phyloP scores from a whole-genome alignment of 139 green algal species.

The Closterium sp. region DNA sequence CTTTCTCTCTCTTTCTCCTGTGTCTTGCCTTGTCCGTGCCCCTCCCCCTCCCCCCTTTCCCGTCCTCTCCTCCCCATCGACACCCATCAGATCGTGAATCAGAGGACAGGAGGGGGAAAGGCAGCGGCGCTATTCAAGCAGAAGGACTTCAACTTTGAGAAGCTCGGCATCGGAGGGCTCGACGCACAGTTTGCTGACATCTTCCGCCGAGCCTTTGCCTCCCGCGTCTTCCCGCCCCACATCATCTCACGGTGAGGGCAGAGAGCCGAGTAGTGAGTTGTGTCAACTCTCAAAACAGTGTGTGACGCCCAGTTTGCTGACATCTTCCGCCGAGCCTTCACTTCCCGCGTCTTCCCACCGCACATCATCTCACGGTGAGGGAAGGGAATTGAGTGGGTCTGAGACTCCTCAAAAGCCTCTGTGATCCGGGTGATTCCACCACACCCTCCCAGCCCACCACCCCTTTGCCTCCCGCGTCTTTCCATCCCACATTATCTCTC shows the following conservation, averaged over 20 bases:
- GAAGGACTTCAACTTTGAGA: slow-evolving; percentile 94
- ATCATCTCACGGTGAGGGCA: slow-evolving; percentile 18
- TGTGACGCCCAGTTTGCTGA: slow-evolving; percentile 86
- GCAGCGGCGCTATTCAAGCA: slow-evolving; percentile 81
- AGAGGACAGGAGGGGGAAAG: slow-evolving; percentile 53
- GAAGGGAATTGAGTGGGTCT: too few species aligned
- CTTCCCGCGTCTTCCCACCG: slow-evolving; percentile 88
- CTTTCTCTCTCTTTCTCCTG: neutral
- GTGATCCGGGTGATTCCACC: too few species aligned
- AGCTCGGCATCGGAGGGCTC: slow-evolving; percentile 95
- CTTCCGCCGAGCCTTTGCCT: slow-evolving; percentile 95
- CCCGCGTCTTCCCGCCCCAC: slow-evolving; percentile 83
- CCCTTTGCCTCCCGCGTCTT: slow-evolving; percentile 95
- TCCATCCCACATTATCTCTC: slow-evolving; percentile 63
- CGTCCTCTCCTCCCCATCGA: neutral
- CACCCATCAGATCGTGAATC: slow-evolving; percentile 48
- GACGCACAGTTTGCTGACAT: slow-evolving; percentile 92
- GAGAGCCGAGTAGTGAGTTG: too few species aligned
- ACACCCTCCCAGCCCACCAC: too few species aligned
- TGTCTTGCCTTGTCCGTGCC: too few species aligned
- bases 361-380: slow-evolving; percentile 40
- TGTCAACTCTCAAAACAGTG: too few species aligned
- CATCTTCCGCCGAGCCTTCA: slow-evolving; percentile 98
- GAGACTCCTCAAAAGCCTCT: too few species aligned
- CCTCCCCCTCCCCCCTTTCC: too few species aligned